A percentile compares a stretch with the other conserved stretches of the same genome.
Evolutionary conservation across 768 basidiomycete genomes (phyloP).

Genomic region (Gymnopilus junonius): DNA sequence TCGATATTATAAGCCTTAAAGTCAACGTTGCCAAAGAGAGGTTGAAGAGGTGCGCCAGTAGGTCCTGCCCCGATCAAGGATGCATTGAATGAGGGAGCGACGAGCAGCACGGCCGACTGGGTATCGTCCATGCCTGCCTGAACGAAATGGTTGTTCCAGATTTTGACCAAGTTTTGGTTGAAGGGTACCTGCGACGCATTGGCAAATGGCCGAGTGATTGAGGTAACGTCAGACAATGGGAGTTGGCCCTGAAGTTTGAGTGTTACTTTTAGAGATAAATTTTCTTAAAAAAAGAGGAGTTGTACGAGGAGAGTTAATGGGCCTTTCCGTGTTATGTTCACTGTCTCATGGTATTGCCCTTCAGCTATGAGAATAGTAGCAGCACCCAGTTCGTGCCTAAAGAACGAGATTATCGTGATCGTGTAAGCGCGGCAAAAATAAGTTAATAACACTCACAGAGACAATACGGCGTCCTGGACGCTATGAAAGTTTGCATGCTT

Average conservation of each 20-base stretch:
- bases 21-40: conserved; percentile 55
- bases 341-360: conserved; percentile 63
- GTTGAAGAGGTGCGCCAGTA: conserved; percentile 56
- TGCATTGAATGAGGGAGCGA: conserved; percentile 59
- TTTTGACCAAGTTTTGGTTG: conserved; percentile 57
- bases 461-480: conserved; percentile 59
- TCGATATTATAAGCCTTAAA: conserved; percentile 73
- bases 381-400: conserved; percentile 43
- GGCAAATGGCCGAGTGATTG: conserved; percentile 40
- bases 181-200: conserved; percentile 36
- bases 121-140: conserved; percentile 54
- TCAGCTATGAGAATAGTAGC: conserved; percentile 58
- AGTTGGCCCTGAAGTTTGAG: conserved; percentile 52
- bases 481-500: conserved; percentile 46
- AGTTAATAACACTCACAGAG: conserved; percentile 47
- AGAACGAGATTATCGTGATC: background rate
- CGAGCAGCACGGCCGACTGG: conserved; percentile 58
- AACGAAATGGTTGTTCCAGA: conserved; percentile 54
- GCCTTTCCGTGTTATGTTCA: conserved; percentile 58
- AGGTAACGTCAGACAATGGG: conserved; percentile 32
- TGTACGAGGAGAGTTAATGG: conserved; percentile 61
- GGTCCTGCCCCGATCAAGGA: conserved; percentile 65
- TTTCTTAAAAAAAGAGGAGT: background rate
- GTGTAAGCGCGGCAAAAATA: background rate
- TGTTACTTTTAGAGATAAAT: background rate